A percentile compares a stretch with the other conserved stretches of the same genome.
phyloP scores from a whole-genome alignment of 768 basidiomycete genomes.

The Leccinellum rugosiceps region DNA sequence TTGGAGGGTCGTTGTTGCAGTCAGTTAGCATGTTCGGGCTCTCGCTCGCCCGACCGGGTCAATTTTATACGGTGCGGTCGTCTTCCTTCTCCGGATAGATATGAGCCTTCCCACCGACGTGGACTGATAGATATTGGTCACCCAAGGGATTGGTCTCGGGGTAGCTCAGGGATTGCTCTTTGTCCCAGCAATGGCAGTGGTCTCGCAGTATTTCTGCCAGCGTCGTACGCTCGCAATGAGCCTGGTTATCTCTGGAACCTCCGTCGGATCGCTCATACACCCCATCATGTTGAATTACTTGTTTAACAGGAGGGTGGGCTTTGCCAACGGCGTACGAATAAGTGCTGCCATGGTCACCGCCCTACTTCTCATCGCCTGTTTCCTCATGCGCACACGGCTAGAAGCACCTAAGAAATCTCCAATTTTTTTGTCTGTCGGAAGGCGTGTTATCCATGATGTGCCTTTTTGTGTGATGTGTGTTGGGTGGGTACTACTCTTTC shows the following conservation, averaged over 20 bases:
- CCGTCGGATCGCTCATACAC: slow-evolving; percentile 13
- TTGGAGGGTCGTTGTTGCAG: slow-evolving; percentile 36
- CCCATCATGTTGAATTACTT: slow-evolving; percentile 28
- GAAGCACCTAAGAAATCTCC: not conserved
- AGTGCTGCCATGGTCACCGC: slow-evolving; percentile 29
- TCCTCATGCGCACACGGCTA: not conserved
- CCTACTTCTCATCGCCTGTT: slow-evolving; percentile 30
- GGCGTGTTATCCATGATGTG: not conserved
- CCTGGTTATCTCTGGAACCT: slow-evolving; percentile 37
- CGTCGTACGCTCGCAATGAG: slow-evolving; percentile 43
- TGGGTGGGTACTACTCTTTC: not conserved
- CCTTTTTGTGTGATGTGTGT: not conserved
- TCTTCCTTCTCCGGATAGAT: not conserved
- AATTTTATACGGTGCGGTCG: slow-evolving; percentile 39
- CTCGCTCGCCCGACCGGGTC: not conserved
- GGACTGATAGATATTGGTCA: slow-evolving; percentile 41
- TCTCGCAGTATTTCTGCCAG: slow-evolving; percentile 22
- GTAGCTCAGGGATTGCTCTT: slow-evolving; percentile 45
- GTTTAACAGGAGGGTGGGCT: slow-evolving; percentile 3
- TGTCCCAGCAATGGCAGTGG: slow-evolving; percentile 41
- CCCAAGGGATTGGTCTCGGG: slow-evolving; percentile 45
- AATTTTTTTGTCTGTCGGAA: not conserved
- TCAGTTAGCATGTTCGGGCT: not conserved
- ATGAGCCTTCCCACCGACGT: not conserved
- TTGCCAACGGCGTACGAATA: not conserved